These are phyloP conservation scores for Colletotrichum graminicola DNA, from an alignment of 2,329 filamentous ascomycete species.

Conservation along the genomic window DNA sequence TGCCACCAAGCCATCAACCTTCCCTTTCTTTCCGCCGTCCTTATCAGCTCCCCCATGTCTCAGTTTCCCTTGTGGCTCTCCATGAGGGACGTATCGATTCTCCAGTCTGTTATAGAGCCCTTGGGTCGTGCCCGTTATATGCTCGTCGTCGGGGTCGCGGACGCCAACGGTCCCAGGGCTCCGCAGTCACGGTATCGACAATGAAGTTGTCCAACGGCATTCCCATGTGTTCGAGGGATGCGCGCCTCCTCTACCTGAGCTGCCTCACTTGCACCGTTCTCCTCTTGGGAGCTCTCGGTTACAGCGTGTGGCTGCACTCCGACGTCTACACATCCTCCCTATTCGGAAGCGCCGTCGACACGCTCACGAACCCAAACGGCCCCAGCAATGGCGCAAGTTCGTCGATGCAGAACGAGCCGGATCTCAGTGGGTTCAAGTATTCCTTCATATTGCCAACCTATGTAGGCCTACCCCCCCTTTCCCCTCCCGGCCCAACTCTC, in stretches of 20 bases:
- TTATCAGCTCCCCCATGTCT: no score
- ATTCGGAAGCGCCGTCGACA: not conserved
- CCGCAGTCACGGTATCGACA: not conserved
- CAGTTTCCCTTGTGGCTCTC: no score
- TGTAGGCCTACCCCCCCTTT: not conserved
- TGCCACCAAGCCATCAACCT: no score
- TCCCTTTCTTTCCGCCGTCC: no score
- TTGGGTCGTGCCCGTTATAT: no score
- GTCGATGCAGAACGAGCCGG: not conserved
- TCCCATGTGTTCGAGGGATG: not conserved
- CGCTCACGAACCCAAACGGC: not conserved
- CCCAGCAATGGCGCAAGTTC: not conserved
- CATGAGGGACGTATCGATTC: no score
- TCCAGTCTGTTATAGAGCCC: no score
- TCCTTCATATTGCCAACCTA: slow-evolving; percentile 31
- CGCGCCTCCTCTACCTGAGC: slow-evolving; percentile 11
- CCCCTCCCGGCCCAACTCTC: no score
- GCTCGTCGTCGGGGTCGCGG: no score
- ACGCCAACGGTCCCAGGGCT: no score
- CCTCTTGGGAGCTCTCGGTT: slow-evolving; percentile 7
- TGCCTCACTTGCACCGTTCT: slow-evolving; percentile 16
- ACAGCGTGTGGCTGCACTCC: not conserved
- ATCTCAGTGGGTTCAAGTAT: not conserved
- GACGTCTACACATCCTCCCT: not conserved
- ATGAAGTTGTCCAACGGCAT: slow-evolving; percentile 18